Base-by-base conservation (phyloP, 169 alveolate genomes). In the Eimeria acervulina region DNA sequence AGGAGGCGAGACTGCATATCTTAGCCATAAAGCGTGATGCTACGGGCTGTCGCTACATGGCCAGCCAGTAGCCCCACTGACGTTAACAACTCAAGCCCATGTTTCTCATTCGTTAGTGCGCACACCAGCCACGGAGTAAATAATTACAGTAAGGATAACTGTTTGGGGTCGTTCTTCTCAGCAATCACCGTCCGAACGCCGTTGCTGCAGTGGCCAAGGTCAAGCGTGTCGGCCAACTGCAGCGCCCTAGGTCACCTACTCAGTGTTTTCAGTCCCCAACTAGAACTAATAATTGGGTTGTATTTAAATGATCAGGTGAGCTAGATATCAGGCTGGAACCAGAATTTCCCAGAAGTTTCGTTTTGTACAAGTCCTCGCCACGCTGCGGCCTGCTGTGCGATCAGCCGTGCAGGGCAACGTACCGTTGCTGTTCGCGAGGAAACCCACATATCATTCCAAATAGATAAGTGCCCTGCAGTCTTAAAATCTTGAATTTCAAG, bases 11-110 rank as follows among this genome's bases (percentile, higher is more conserved):
- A 31, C 15, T 72, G 83, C 83, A 36, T 2, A 6, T 31, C 47
- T 72, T 3, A 17, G 7, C 83, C 23, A 33, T 47, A 13, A 72
- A 17, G 17, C 80, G 47, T 28, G 44, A 19, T 17, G 8, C 52
- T 28, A 17, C 33, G 8, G 83, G 19, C 52, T 72, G 83, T 72
- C 63, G 59, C 59, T 7, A 78, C 63, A 42, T 66, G 40, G 63
- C 88, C 7, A 26, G 88, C 66, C 88, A 78, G n/a, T n/a, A n/a
- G 88, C 88, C 88, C 88, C 63, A 6, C 68, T 26, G 88, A 10
- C 85, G 19, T 28, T 38, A 26, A 44, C 66, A 15, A 44, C 42
- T 26, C 38, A 76, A 68, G 83, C 3, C 83, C 21, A 36, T 31
- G 83, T 72, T 72, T 72, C 31, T 33, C 51, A 33, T 33, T 72